Base-by-base conservation (phyloP, 495 filamentous ascomycete genomes). In the Penicillium manginii region DNA sequence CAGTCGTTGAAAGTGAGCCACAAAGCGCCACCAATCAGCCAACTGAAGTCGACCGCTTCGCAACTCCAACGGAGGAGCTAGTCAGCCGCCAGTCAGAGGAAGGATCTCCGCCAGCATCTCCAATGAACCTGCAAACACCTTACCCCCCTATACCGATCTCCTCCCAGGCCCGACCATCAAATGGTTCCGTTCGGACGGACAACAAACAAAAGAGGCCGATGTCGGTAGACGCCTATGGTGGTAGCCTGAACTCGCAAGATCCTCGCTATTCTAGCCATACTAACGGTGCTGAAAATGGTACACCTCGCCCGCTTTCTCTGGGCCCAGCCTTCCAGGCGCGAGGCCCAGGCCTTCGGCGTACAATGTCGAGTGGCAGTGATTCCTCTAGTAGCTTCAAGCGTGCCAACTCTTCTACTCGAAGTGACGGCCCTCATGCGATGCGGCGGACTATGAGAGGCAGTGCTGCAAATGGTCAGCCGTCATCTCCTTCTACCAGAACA, bases 361-460 rank as follows among this genome's bases (percentile, higher is more conserved):
- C 62, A 0, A 58, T 64, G 57, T 80, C 79, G 0, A 82, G 83
- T 63, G 85, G 81, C 50, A 87, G 83, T 54, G 84, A 86, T 60
- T 85, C 82, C 6, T 83, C 82, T 8, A 88, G 84, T 65, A 86
- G 83, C 63, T 89, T 88, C 75, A 81, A 77, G 58, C 80, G 81
- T 57, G 64, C 73, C 26, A 69, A 73, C 33, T 64, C 73, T 33
- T 73, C 78, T 32, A 51, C 68, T 26, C 71, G 76, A 17, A 54
- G 57, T 46, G 64, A 73, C 29, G 71, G 73, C 4, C 52, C 72
- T 15, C 80, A 80, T 55, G 68, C 58, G 1, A 86, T 89, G 84
- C 80, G 78, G 49, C 72, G 79, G 17, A 83, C 81, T 0, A 81
- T 88, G 81, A 74, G 85, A 56, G 66, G 62, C 29, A 68, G 63